Base-by-base conservation (phyloP, 805 yeast species). In the Brettanomyces sp. region DNA sequence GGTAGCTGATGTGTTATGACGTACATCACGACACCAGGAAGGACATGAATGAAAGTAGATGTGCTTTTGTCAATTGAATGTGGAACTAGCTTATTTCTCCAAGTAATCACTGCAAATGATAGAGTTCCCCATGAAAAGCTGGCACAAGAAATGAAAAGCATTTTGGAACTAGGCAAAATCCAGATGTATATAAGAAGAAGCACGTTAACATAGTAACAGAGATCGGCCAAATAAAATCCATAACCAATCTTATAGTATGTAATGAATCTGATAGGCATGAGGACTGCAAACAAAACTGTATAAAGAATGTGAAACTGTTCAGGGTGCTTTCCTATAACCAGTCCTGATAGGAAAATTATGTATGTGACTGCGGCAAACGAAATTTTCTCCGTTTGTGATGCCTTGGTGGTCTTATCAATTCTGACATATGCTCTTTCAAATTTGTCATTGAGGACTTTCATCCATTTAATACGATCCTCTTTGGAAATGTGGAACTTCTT, bases 61-160 rank as follows among this genome's bases (percentile, higher is more conserved):
- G 98, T 93, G 13, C 90, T 87, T 63, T 91, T 91, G 53, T 91
- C 99, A 49, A 91, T 76, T 11, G 91, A 82, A 59, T 91, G 99
- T 42, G 91, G 70, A 7, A 91, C 98, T 46, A 91, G 70, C 5
- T 96, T 89, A 62, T 91, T 91, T 54, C 95, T 73, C 99, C 98
- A 91, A 0, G 96, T 86, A 39, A 91, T 80, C 22, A 91, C 96
- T 0, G 97, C 97, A 75, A 87, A 90, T 5, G 95, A 77, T 46
- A 91, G 66, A 0, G 97, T 87, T 1, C 98, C 99, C 67, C 84
- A 80, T 1, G 93, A 75, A 49, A 91, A 78, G 8, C 96, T 84
- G 64, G 86, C 90, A 52, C 95, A 88, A 3, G 91, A 76, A 13
- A 86, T 78, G 65, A 84, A 91, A 23, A 91, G 68, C 53, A 80